Percentiles rank a stretch among this genome's conserved stretches.
Conservation (phyloP, 805 yeast genomes). For the Clavispora asparagi region DNA sequence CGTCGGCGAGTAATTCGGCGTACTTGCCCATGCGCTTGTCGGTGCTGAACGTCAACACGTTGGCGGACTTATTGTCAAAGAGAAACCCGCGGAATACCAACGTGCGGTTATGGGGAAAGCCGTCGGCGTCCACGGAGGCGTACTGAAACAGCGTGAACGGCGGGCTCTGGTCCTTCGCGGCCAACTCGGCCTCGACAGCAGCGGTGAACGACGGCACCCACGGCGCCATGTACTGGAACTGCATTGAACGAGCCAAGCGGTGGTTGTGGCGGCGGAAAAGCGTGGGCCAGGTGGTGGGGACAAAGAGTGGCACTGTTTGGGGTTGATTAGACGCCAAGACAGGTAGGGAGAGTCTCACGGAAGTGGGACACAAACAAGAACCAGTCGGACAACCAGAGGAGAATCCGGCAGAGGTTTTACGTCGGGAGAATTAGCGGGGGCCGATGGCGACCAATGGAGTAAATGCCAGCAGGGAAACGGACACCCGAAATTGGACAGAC, state of each 20-base stretch:
- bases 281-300: neutral
- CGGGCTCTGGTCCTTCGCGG: slow-evolving; percentile 19
- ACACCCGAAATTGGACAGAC: neutral
- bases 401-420: neutral
- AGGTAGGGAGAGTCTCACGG: no score
- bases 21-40: slow-evolving; percentile 67
- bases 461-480: neutral
- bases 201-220: slow-evolving; percentile 68
- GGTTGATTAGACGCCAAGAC: no score
- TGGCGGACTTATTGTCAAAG: slow-evolving; percentile 62
- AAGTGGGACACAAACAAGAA: no score
- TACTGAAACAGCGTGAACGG: slow-evolving; percentile 62
- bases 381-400: neutral
- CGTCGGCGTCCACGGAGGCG: slow-evolving; percentile 54
- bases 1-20: slow-evolving; percentile 45
- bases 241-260: slow-evolving; percentile 9
- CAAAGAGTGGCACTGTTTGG: neutral
- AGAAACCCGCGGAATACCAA: slow-evolving; percentile 71
- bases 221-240: slow-evolving; percentile 48
- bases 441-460: neutral
- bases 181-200: slow-evolving; percentile 44
- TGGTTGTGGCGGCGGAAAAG: neutral
- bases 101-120: slow-evolving; percentile 63
- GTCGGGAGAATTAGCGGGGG: neutral
- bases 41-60: slow-evolving; percentile 63